phyloP scores from a whole-genome alignment of 2,329 filamentous ascomycete species.

The Cylindrodendrum hubeiense region DNA sequence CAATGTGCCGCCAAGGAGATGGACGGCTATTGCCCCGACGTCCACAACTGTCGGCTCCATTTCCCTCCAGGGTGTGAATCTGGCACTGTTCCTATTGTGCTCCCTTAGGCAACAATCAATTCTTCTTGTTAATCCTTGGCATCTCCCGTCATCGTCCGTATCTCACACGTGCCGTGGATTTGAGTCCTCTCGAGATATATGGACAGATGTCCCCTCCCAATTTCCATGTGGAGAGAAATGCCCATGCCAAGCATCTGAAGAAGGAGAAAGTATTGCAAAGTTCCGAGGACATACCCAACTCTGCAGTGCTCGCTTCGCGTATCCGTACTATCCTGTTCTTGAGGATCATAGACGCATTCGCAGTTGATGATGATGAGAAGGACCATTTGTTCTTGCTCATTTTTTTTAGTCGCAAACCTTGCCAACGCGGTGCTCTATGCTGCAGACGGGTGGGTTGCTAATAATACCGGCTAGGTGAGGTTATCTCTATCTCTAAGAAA shows the following conservation, averaged over 20 bases:
- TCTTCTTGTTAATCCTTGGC: background rate
- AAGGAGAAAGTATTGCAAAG: conserved; percentile 46
- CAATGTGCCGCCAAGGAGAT: background rate
- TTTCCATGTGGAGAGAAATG: background rate
- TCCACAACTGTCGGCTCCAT: background rate
- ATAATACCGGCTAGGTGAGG: conserved; percentile 51
- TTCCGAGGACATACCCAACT: conserved; percentile 62
- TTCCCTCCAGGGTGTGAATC: background rate
- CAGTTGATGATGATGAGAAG: conserved; percentile 45
- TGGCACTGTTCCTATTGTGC: background rate
- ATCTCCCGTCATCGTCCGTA: background rate
- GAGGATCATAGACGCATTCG: conserved; percentile 54
- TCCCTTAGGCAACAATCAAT: too few species aligned
- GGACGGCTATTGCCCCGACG: background rate
- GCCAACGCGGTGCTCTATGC: conserved; percentile 60
- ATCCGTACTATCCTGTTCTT: conserved; percentile 62
- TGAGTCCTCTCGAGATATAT: background rate
- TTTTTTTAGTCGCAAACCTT: conserved; percentile 66
- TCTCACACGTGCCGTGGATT: background rate
- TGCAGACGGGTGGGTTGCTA: conserved; percentile 51
- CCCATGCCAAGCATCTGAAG: conserved; percentile 45
- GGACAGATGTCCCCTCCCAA: background rate
- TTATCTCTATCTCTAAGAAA: background rate
- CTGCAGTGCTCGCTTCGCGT: conserved; percentile 63
- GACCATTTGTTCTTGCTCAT: conserved; percentile 68